Base-by-base conservation (phyloP, 352 stramenopile species). In the Blastocystis sp. region DNA sequence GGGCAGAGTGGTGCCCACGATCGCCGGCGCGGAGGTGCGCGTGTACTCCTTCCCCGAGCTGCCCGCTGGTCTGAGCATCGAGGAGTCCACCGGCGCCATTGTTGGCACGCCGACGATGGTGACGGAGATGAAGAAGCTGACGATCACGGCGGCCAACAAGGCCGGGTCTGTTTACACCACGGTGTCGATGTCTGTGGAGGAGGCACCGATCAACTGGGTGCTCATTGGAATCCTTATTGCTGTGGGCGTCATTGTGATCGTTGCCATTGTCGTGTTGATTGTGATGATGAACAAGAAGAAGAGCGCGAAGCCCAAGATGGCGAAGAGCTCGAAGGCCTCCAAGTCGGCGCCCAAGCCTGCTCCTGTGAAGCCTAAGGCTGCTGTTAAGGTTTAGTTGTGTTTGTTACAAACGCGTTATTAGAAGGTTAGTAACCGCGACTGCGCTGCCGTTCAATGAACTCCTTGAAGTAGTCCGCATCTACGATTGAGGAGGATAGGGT, bases 231-330 rank as follows among this genome's bases (percentile, higher is more conserved):
- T 88, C 24, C 62, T 88, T 54, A 57, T 57, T 57, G 78, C 65
- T 24, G 78, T 88, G 14, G 78, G 45, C 1, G 52, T 88, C 19
- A 88, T 88, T 76, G 78, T 78, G 24, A 54, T 88, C 14, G 57
- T 88, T 17, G 66, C 61, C 1, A 48, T 88, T 65, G 17, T 76
- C 17, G 78, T 88, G 3, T 14, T 69, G 14, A 88, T 88, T 77
- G 64, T 64, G 45, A 59, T 66, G 52, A 14, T 17, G 7, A 38
- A 4, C 24, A 88, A 88, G 78, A 88, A 88, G 78, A 57, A 57
- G 48, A 17, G 6, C 48, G 48, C 48, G 19, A 62, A 62, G 40
- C 84, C 43, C 60, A 38, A 38, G 7, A 63, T 43, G 7, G 17
- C 70, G 40, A 65, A 66, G 70, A 42, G 3, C 38, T 34, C 28